Base-by-base conservation (phyloP, 768 basidiomycete species). In the Panus rudis region DNA sequence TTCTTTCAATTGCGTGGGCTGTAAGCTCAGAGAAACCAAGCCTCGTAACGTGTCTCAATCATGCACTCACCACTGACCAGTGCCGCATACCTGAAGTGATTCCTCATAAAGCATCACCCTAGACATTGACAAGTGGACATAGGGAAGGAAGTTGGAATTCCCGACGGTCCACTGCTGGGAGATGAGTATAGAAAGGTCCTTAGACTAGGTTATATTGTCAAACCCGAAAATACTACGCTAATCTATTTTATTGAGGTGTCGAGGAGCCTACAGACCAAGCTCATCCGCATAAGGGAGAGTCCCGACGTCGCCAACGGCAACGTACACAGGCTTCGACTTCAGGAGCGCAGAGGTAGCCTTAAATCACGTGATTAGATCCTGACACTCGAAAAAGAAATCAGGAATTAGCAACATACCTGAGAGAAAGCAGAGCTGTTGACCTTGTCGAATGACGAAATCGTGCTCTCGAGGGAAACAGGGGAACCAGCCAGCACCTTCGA, bases 221-320 rank as follows among this genome's bases (percentile, higher is more conserved):
- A n/a, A n/a, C n/a, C n/a, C n/a, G n/a, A n/a, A n/a, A n/a, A n/a
- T n/a, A n/a, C n/a, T n/a, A n/a, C n/a, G n/a, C n/a, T n/a, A n/a
- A n/a, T n/a, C n/a, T 12, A 14, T 27, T 41, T 39, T 39, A 22
- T 22, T 24, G 16, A 39, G 7, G 37, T 13, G 20, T 16, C 37
- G 22, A 39, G 23, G 25, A 42, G 19, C n/a, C 76, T 63, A 90
- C 50, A 92, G 75, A 37, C 88, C 88, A 46, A 92, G 64, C 62
- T 90, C 88, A 56, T 92, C 89, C 52, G 80, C 76, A 59, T 84
- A 84, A 12, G 96, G 94, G 37, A 98, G 73, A 23, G 75, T 57
- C 53, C 71, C 65, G 51, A 81, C 66, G 58, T 94, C 80, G 34
- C 93, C 96, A 38, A 97, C 73, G 10, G 81, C 84, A 30, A 97